phyloP scores from a whole-genome alignment of 805 yeast species.

The Saturnispora kantuleensis region DNA sequence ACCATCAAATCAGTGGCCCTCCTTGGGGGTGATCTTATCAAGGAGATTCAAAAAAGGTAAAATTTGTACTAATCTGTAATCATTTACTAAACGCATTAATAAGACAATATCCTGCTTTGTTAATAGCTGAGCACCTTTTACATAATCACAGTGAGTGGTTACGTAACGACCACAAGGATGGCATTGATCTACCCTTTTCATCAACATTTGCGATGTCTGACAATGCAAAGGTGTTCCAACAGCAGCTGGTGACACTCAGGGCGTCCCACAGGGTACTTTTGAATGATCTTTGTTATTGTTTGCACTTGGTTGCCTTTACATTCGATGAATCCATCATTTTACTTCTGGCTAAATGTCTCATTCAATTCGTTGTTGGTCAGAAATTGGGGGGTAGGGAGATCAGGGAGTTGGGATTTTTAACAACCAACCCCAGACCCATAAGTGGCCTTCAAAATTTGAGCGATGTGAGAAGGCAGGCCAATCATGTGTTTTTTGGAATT shows the following conservation, averaged over 20 bases:
- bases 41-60: slow-evolving; percentile 5
- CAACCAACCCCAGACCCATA: background rate
- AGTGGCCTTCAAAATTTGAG: background rate
- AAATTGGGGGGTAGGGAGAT: background rate
- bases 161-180: no score
- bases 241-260: background rate
- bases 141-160: no score
- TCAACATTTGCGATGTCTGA: background rate
- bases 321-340: slow-evolving; percentile 11
- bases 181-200: no score
- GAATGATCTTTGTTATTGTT: slow-evolving; percentile 1
- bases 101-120: no score
- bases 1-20: slow-evolving; percentile 10
- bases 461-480: slow-evolving; percentile 2
- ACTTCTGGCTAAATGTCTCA: background rate
- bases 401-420: background rate
- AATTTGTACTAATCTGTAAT: background rate
- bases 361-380: slow-evolving; percentile 2
- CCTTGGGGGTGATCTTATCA: slow-evolving; percentile 57
- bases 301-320: slow-evolving; percentile 8
- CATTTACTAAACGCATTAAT: background rate
- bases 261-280: background rate
- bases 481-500: background rate
- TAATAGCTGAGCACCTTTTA: no score
- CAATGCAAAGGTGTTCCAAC: background rate